Evolutionary conservation across 371 early-diverging fungal species (phyloP).

Genomic region (Coemansia sp.): DNA sequence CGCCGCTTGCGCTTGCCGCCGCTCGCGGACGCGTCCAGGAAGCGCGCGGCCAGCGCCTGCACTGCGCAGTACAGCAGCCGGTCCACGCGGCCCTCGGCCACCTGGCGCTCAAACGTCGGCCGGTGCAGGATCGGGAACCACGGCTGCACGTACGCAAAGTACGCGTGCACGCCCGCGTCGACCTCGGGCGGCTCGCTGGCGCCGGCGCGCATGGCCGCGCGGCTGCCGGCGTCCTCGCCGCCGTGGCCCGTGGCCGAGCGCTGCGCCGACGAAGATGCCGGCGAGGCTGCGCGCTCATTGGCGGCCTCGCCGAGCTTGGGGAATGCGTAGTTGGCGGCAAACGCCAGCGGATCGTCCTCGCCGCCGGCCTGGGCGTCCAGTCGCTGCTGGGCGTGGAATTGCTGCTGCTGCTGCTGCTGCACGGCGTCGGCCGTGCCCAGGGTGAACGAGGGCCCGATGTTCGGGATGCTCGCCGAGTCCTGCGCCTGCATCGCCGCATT

Average conservation of each 20-base stretch:
- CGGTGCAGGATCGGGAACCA: conserved; percentile 48
- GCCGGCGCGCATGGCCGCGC: background rate
- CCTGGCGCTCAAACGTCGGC: conserved; percentile 43
- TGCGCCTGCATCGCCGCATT: conserved; percentile 19
- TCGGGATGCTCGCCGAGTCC: conserved; percentile 13
- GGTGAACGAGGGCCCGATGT: conserved; percentile 16
- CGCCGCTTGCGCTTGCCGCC: background rate
- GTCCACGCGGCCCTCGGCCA: conserved; percentile 35
- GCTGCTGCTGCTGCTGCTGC: background rate
- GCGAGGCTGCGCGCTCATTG: background rate
- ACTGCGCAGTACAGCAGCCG: conserved; percentile 37
- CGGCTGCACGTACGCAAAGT: conserved; percentile 46
- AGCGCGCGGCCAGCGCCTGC: conserved; percentile 37
- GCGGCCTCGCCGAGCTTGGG: conserved; percentile 7
- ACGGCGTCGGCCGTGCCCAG: background rate
- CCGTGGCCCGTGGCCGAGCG: conserved; percentile 3
- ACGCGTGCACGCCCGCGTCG: conserved; percentile 32
- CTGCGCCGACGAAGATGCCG: conserved; percentile 1
- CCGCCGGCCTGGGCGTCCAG: background rate
- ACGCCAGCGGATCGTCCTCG: conserved; percentile 6
- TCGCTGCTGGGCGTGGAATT: background rate
- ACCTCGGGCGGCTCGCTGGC: background rate
- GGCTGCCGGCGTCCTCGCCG: background rate
- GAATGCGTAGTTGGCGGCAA: conserved; percentile 43
- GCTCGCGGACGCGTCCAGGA: conserved; percentile 3